Base-by-base conservation (phyloP, 345 rosid genomes). In the Viola odorata region DNA sequence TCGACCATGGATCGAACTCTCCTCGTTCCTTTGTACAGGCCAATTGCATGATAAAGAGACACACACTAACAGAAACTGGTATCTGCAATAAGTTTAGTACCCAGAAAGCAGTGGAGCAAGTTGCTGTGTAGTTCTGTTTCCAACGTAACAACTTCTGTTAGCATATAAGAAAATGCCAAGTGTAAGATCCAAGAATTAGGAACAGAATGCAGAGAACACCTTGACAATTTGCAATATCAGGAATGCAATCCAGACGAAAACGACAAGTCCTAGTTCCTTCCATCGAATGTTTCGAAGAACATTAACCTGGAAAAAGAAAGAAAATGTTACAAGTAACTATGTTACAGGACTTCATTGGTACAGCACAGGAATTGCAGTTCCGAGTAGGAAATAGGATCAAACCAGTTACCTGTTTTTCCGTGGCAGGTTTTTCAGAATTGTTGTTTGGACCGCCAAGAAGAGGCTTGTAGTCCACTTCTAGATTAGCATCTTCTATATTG, bases 251-350 rank as follows among this genome's bases (percentile, higher is more conserved):
- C 61, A 57, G 37, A 57, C 61, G 17, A 57, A 57, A 57, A 57
- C 47, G 37, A 57, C 48, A 57, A 57, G 48, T 40, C 61, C 61
- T 14, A 57, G 48, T 57, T 57, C 61, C 38, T 14, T 57, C 61
- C 49, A 57, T 8, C 16, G 14, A 12, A 53, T 23, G 13, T 53
- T 38, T 9, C 12, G 48, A 38, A 40, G 42, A 12, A 55, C 6
- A 6, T 6, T 55, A 13, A 37, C 8, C 57, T 53, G 57, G 6
- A 53, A 23, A 7, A 42, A 7, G 2, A 11, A 42, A 23, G 32
- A 23, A 23, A 23, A 23, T 23, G 32, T 23, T 2, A 23, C 32
- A 23, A 1, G 32, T n/a, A n/a, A n/a, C n/a, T n/a, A n/a, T n/a
- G n/a, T n/a, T n/a, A n/a, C n/a, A n/a, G n/a, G n/a, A n/a, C n/a